These are phyloP conservation scores for Flaveria trinervia DNA, from an alignment of 129 eudicot species.

Conservation along the genomic window DNA sequence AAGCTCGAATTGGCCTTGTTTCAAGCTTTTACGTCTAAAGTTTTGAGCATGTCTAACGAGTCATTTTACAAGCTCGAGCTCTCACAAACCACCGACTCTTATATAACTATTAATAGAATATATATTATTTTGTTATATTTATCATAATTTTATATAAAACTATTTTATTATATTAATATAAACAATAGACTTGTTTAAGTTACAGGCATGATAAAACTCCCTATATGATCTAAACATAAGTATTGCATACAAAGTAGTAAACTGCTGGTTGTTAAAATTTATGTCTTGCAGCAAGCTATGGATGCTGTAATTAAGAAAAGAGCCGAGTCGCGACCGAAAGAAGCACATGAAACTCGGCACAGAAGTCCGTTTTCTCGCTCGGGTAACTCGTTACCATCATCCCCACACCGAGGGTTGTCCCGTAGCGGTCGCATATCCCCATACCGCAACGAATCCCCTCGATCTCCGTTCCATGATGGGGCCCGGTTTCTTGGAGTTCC, in stretches of 20 bases:
- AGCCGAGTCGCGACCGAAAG: slow-evolving; percentile 52
- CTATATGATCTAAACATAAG: background rate
- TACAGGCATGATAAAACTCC: too few species aligned
- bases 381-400: slow-evolving; percentile 41
- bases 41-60: too few species aligned
- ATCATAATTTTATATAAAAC: too few species aligned
- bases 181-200: too few species aligned
- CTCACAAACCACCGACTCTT: too few species aligned
- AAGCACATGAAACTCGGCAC: slow-evolving; percentile 42
- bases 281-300: slow-evolving; percentile 54
- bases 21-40: too few species aligned
- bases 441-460: slow-evolving; percentile 64
- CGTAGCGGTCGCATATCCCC: slow-evolving; percentile 66
- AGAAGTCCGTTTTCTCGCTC: slow-evolving; percentile 37
- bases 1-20: too few species aligned
- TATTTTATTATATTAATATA: too few species aligned
- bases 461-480: slow-evolving; percentile 71
- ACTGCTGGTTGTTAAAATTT: background rate
- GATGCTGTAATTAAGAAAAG: slow-evolving; percentile 49
- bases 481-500: slow-evolving; percentile 76
- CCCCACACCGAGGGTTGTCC: slow-evolving; percentile 50
- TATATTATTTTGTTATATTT: too few species aligned
- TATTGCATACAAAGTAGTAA: background rate
- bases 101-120: too few species aligned
- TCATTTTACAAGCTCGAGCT: too few species aligned